Base-by-base conservation (phyloP, 2,329 filamentous ascomycete species). In the Talaromyces sp. region DNA sequence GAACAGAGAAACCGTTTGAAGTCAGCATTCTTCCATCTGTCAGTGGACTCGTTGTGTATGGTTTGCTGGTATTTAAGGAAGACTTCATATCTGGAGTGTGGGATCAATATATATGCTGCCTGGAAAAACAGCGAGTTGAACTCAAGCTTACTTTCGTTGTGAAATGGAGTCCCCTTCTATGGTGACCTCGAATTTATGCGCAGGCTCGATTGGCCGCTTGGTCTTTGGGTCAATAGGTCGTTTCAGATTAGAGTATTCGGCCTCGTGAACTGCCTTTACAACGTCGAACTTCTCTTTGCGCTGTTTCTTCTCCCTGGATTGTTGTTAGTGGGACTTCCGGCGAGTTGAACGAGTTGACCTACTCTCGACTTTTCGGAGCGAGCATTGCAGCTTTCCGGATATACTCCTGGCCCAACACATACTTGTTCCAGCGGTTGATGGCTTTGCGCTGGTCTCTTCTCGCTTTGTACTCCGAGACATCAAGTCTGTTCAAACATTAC, bases 1-100 rank as follows among this genome's bases (percentile, higher is more conserved):
- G 77, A 76, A 68, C 81, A 83, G 22, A 83, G 72, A 67, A 83
- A 83, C 24, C 79, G 75, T 65, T 79, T 77, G 67, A 82, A 83
- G 60, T 80, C 78, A 41, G 75, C 74, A 37, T 72, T 74, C 63
- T 78, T 78, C 77, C 79, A 81, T 65, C 76, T 75, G 16, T 76
- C 79, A 22, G 75, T 73, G 31, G 77, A 75, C 64, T 83, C 81
- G 60, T 79, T 77, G 68, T 83, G 81, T 45, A 83, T 69, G 22
- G 74, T 73, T 11, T 74, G 76, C 68, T 83, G 82, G 65, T 83
- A 83, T 62, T 81, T 78, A 64, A 76, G 70, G 68, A 82, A 82
- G 16, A 83, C 70, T 8, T 79, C 72, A 68, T 78, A 82, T 66
- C 79, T 56, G 27, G 63, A 19, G 41, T 19, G 24, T 33, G 33